phyloP scores from a whole-genome alignment of 73 alveolate species.

The Paramecium caudatum region DNA sequence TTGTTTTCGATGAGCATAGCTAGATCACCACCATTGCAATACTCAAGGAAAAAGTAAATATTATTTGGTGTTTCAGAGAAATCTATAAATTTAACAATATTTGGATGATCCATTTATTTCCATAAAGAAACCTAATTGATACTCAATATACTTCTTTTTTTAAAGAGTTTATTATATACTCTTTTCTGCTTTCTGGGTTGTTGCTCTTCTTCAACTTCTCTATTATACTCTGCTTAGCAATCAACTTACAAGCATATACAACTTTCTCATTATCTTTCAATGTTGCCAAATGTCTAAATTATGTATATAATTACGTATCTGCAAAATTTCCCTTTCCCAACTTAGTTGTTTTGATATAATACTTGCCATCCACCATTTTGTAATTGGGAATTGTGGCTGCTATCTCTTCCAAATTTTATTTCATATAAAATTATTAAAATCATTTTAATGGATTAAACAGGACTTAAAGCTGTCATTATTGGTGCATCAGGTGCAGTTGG shows the following conservation, averaged over 20 bases:
- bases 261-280: slow-evolving; percentile 69
- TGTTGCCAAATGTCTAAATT: slow-evolving; percentile 69
- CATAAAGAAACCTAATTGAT: slow-evolving; percentile 58
- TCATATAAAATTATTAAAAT: slow-evolving; percentile 5
- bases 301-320: slow-evolving; percentile 49
- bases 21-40: slow-evolving; percentile 77
- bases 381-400: slow-evolving; percentile 67
- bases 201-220: slow-evolving; percentile 63
- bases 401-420: slow-evolving; percentile 55
- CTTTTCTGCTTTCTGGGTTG: slow-evolving; percentile 75
- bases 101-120: slow-evolving; percentile 76
- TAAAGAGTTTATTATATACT: slow-evolving; percentile 67
- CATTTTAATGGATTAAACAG: slow-evolving; percentile 53
- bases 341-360: slow-evolving; percentile 68
- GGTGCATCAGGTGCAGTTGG: slow-evolving; percentile 78
- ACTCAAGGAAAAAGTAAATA: slow-evolving; percentile 75
- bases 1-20: slow-evolving; percentile 59
- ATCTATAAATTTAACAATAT: slow-evolving; percentile 77
- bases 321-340: slow-evolving; percentile 78
- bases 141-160: slow-evolving; percentile 70
- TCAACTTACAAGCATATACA: slow-evolving; percentile 73
- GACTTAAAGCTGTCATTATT: slow-evolving; percentile 69
- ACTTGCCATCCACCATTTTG: slow-evolving; percentile 73
- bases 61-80: slow-evolving; percentile 78
- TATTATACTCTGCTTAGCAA: slow-evolving; percentile 73